These are phyloP conservation scores for Aspergillus sp. DNA, from an alignment of 2,329 filamentous ascomycete genomes.

Conservation along the genomic window DNA sequence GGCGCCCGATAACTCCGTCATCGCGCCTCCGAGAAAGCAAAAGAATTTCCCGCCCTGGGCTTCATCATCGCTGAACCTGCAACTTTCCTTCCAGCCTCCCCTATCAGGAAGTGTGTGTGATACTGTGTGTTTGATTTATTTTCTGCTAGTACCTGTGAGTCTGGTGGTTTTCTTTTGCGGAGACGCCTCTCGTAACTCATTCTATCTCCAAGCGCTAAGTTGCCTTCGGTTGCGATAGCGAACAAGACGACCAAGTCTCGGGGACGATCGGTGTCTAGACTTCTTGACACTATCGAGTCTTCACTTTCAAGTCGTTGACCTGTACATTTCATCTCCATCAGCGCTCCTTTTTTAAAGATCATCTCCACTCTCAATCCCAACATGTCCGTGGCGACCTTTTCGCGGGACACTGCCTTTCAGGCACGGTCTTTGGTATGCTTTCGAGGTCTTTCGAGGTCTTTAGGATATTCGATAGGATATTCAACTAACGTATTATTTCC, in stretches of 20 bases:
- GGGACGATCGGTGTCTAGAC: neutral
- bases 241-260: no score
- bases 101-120: no score
- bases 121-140: no score
- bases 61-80: neutral
- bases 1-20: constrained; percentile 34
- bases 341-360: neutral
- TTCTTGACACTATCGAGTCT: constrained; percentile 2
- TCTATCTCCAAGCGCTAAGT: no score
- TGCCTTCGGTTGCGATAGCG: no score
- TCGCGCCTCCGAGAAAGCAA: constrained; percentile 24
- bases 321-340: constrained; percentile 4
- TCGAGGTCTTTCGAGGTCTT: constrained; percentile 2
- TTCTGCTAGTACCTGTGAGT: no score
- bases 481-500: neutral
- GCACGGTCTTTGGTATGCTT: constrained; percentile 42
- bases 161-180: no score
- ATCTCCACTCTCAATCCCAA: constrained; percentile 5
- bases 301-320: neutral
- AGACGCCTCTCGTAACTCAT: no score
- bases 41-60: constrained; percentile 31
- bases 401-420: constrained; percentile 42
- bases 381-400: constrained; percentile 42
- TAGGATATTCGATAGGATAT: neutral
- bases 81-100: neutral